Evolutionary conservation across 116 monocot species (phyloP).

Genomic region (Zostera marina): DNA sequence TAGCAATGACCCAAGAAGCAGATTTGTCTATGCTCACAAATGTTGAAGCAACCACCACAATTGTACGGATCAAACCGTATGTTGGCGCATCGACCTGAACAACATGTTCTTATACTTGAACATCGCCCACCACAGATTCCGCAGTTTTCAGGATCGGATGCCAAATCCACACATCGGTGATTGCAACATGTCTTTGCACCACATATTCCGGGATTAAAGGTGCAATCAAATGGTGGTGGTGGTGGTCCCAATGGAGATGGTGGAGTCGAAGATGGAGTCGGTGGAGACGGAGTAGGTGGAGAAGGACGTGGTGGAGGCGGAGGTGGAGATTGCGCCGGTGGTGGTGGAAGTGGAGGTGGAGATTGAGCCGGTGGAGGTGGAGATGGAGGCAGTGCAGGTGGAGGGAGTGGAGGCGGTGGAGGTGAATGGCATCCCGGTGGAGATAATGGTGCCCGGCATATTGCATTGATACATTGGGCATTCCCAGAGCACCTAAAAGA

Average conservation of each 20-base stretch:
- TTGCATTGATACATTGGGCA: neutral
- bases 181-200: neutral
- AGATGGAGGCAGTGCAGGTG: neutral
- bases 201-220: neutral
- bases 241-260: neutral
- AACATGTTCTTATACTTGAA: neutral
- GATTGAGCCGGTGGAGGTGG: too few species aligned
- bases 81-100: neutral
- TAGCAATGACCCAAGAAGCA: neutral
- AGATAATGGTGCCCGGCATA: neutral
- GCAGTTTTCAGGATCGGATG: neutral
- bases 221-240: neutral
- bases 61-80: neutral
- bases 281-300: neutral
- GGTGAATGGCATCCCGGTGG: neutral
- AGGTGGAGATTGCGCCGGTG: too few species aligned
- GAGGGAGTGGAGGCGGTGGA: neutral
- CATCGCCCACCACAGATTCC: neutral
- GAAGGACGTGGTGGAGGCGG: too few species aligned
- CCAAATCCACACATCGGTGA: neutral
- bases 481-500: neutral
- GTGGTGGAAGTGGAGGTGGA: too few species aligned
- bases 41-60: neutral
- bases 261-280: neutral
- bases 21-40: neutral